Evolutionary conservation across 202 grass and related monocot genomes (phyloP).

Genomic region (Digitaria exilis): DNA sequence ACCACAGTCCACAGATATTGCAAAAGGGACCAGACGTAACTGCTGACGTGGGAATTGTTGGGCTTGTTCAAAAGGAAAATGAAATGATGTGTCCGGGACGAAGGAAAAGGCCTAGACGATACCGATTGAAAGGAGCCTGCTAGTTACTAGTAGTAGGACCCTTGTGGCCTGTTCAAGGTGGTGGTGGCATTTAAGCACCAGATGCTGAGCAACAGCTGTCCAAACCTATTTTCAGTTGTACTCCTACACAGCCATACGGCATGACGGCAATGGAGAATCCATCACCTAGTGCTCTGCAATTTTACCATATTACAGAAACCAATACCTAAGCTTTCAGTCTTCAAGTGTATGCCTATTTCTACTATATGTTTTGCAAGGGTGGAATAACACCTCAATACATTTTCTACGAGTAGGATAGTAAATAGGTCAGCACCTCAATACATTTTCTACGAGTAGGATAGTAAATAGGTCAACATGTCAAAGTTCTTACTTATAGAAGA

Average conservation of each 20-base stretch:
- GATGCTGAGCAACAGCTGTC: conserved; percentile 8
- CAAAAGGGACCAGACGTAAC: background rate
- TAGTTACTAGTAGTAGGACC: background rate
- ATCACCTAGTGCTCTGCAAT: background rate
- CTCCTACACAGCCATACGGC: background rate
- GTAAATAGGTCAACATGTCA: background rate
- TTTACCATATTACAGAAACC: background rate
- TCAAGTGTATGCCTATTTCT: background rate
- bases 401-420: too few relatives aligned
- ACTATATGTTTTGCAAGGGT: background rate
- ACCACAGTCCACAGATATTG: background rate
- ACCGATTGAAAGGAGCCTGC: conserved; percentile 7
- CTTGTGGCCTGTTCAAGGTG: background rate
- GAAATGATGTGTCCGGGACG: background rate
- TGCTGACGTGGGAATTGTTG: conserved; percentile 9
- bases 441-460: background rate
- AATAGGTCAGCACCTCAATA: background rate
- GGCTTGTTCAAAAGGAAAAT: background rate
- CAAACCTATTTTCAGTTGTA: background rate
- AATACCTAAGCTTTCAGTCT: conserved; percentile 1
- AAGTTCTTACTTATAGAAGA: background rate
- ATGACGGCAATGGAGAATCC: background rate
- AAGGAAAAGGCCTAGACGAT: conserved; percentile 1
- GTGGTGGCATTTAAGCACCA: background rate
- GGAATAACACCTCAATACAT: too few relatives aligned